phyloP scores from a whole-genome alignment of 75 land plant genomes.

The Picea glauca region DNA sequence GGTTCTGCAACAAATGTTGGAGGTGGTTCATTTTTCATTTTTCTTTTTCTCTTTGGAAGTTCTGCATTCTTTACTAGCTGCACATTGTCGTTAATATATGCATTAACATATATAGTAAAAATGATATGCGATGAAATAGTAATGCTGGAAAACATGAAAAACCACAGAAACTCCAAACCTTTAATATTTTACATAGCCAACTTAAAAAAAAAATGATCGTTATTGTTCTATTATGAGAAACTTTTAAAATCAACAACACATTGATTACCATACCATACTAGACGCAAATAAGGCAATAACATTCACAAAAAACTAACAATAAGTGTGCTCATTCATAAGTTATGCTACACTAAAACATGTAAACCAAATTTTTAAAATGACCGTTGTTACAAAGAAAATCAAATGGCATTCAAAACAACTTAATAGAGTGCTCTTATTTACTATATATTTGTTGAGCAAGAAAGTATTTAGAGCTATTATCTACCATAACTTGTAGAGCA shows the following conservation, averaged over 20 bases:
- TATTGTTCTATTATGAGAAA: not conserved
- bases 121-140: not conserved
- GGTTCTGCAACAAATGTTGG: conserved; percentile 92
- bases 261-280: not conserved
- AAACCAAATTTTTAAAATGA: not conserved
- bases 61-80: conserved; percentile 58
- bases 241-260: not conserved
- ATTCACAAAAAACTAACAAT: not conserved
- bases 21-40: conserved; percentile 43
- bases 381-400: not conserved
- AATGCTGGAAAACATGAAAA: not conserved
- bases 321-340: not conserved
- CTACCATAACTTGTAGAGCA: not conserved
- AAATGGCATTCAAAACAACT: not conserved
- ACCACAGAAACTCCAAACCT: not conserved
- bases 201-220: not conserved
- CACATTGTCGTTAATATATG: not conserved
- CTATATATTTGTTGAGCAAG: not conserved
- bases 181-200: not conserved
- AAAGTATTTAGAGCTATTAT: not conserved
- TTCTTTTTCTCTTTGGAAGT: conserved; percentile 36
- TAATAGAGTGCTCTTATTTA: not conserved
- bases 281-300: not conserved
- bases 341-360: not conserved
- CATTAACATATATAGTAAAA: not conserved